phyloP scores from a whole-genome alignment of 163 green algal genomes.

The Coccomyxa subellipsoidea region DNA sequence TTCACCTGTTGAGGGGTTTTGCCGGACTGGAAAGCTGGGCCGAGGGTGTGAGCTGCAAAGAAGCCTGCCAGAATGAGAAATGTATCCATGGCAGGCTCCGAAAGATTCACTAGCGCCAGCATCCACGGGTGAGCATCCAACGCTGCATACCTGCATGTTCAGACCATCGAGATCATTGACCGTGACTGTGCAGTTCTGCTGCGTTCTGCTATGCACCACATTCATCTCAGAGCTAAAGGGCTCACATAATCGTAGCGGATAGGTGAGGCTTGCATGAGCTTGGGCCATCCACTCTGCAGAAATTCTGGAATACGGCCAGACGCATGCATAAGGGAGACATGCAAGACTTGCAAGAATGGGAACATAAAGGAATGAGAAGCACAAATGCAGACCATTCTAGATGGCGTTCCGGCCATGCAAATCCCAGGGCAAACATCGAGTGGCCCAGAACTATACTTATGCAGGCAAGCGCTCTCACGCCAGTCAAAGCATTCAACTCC shows the following conservation, averaged over 20 bases:
- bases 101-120: background rate
- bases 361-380: background rate
- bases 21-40: background rate
- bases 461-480: background rate
- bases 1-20: background rate
- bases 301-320: background rate
- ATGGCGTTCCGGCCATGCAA: background rate
- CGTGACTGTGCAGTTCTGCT: no score
- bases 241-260: background rate
- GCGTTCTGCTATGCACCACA: no score
- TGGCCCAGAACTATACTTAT: background rate
- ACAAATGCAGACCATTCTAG: background rate
- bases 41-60: background rate
- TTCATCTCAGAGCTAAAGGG: no score
- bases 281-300: background rate
- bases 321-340: background rate
- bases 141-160: background rate
- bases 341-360: background rate
- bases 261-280: background rate
- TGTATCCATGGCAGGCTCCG: background rate
- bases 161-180: no score
- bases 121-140: background rate
- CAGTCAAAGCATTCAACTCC: background rate
- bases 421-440: conserved; percentile 2
- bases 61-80: background rate